Percentiles rank a stretch among this genome's conserved stretches.
Evolutionary conservation across 2,329 filamentous ascomycete genomes (phyloP).

Genomic region (Cordyceps javanica): DNA sequence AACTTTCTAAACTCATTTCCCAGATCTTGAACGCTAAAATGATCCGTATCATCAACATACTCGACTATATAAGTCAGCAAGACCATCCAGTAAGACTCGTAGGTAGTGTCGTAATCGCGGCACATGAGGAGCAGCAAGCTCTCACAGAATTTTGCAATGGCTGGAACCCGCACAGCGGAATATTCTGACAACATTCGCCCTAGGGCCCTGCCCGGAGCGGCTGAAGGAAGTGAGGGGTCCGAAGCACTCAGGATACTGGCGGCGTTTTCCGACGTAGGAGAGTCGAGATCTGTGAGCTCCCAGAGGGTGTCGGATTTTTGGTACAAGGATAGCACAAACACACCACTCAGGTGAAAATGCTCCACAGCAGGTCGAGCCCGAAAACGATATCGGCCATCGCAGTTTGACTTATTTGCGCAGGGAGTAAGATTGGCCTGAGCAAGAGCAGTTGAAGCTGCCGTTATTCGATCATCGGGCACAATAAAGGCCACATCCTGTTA

Average conservation of each 20-base stretch:
- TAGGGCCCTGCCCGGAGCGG: neutral
- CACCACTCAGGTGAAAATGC: conserved; percentile 2
- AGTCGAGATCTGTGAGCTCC: neutral
- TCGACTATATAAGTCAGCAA: neutral
- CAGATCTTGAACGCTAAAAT: neutral
- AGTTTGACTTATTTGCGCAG: neutral
- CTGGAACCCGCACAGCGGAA: neutral
- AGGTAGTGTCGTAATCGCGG: neutral
- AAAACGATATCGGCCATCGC: neutral
- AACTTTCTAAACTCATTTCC: neutral
- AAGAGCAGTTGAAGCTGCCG: conserved; percentile 1
- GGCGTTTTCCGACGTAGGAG: neutral
- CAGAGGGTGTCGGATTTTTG: conserved; percentile 1
- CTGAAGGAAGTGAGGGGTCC: neutral
- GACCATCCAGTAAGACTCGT: neutral
- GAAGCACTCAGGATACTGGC: neutral
- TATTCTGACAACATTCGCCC: neutral
- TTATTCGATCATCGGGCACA: neutral
- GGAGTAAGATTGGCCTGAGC: neutral
- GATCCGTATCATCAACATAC: neutral
- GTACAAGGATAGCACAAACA: conserved; percentile 1
- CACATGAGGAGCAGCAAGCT: neutral
- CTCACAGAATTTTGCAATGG: neutral
- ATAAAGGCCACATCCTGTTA: neutral
- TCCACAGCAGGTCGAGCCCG: neutral